Evolutionary conservation across 768 basidiomycete genomes (phyloP).

Genomic region (Glaciozyma antarctica): DNA sequence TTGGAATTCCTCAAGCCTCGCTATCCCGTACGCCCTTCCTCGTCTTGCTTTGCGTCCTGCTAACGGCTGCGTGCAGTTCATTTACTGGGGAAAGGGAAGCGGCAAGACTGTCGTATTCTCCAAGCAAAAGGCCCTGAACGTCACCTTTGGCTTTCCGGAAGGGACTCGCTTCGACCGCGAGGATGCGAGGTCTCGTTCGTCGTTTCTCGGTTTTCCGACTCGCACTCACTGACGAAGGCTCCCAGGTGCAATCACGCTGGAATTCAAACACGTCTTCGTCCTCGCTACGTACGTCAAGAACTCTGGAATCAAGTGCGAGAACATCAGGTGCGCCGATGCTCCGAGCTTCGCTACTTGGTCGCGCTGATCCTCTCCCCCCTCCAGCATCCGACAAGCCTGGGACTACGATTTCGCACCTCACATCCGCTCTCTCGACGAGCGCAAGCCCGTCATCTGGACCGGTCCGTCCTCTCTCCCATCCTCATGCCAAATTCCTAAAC

Average conservation of each 20-base stretch:
- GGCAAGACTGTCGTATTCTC: slow-evolving; percentile 63
- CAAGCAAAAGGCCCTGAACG: slow-evolving; percentile 56
- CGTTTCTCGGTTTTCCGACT: neutral
- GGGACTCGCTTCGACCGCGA: slow-evolving; percentile 9
- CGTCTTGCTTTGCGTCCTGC: neutral
- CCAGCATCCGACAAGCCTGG: slow-evolving; percentile 62
- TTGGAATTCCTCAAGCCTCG: slow-evolving; percentile 12
- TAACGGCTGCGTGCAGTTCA: slow-evolving; percentile 2
- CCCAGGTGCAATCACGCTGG: slow-evolving; percentile 60
- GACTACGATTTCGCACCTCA: slow-evolving; percentile 63
- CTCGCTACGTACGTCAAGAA: slow-evolving; percentile 60
- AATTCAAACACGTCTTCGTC: slow-evolving; percentile 59
- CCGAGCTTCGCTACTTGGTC: neutral
- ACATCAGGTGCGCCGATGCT: slow-evolving; percentile 47
- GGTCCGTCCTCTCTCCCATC: slow-evolving; percentile 35
- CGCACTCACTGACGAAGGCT: neutral
- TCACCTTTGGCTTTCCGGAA: slow-evolving; percentile 19
- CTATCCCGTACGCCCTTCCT: slow-evolving; percentile 5
- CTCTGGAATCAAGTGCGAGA: slow-evolving; percentile 53
- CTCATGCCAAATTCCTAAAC: no score
- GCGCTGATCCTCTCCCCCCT: neutral
- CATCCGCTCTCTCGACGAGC: slow-evolving; percentile 59
- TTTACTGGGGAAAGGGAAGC: slow-evolving; percentile 21
- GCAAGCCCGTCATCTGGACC: slow-evolving; percentile 78
- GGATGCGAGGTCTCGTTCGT: slow-evolving; percentile 12